Percentiles rank a stretch among this genome's conserved stretches.
phyloP scores from a whole-genome alignment of 768 basidiomycete genomes.

The Boletus rufocinnamomeus region DNA sequence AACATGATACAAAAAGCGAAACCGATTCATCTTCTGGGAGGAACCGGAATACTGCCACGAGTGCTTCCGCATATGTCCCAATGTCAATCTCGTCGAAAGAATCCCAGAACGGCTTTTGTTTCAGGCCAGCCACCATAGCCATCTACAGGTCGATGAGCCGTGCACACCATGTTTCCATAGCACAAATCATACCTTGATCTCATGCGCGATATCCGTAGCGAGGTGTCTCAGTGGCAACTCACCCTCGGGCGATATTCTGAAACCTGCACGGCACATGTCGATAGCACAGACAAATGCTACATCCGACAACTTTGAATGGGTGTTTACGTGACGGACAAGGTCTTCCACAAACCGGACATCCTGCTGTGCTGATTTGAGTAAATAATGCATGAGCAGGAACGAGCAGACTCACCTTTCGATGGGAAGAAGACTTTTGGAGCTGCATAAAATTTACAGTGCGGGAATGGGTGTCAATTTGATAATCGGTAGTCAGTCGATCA shows the following conservation, averaged over 20 bases:
- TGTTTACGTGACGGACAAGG: slow-evolving; percentile 57
- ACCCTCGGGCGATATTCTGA: slow-evolving; percentile 55
- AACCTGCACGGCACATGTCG: slow-evolving; percentile 69
- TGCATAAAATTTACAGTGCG: slow-evolving; percentile 34
- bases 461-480: slow-evolving; percentile 42
- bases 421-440: slow-evolving; percentile 32
- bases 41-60: slow-evolving; percentile 74
- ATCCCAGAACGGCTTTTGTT: slow-evolving; percentile 72
- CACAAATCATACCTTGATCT: slow-evolving; percentile 60
- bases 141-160: slow-evolving; percentile 18
- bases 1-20: slow-evolving; percentile 59
- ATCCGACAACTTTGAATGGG: slow-evolving; percentile 60
- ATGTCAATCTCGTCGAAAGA: slow-evolving; percentile 69
- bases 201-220: slow-evolving; percentile 74
- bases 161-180: slow-evolving; percentile 22
- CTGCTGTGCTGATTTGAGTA: slow-evolving; percentile 29
- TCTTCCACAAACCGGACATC: slow-evolving; percentile 61
- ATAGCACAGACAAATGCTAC: slow-evolving; percentile 70
- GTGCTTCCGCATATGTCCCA: slow-evolving; percentile 71
- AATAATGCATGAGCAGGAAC: neutral
- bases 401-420: slow-evolving; percentile 30
- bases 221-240: slow-evolving; percentile 66
- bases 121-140: slow-evolving; percentile 29
- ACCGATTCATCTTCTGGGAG: slow-evolving; percentile 62
- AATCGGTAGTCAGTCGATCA: slow-evolving; percentile 66